phyloP scores from a whole-genome alignment of 2,329 filamentous ascomycete genomes.

The Neonectria ditissima region DNA sequence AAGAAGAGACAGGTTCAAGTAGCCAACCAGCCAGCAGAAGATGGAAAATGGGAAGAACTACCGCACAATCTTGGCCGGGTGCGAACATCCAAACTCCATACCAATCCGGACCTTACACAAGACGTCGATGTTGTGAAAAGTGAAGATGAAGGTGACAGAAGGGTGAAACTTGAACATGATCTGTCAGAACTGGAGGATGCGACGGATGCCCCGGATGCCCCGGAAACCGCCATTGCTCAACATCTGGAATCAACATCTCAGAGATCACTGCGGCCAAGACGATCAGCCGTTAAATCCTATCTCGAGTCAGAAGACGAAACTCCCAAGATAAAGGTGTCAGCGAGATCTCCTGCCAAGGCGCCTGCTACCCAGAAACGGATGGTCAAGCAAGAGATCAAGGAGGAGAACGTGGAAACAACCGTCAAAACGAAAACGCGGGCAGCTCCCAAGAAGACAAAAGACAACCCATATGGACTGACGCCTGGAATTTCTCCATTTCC shows the following conservation, averaged over 20 bases:
- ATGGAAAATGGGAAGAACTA: slow-evolving; percentile 8
- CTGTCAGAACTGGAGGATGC: not conserved
- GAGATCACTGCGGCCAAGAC: slow-evolving; percentile 24
- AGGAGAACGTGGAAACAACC: slow-evolving; percentile 13
- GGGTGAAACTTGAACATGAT: not conserved
- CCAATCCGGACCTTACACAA: not conserved
- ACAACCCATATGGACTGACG: slow-evolving; percentile 44
- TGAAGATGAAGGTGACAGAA: not conserved
- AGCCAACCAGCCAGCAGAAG: not conserved
- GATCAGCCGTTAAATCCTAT: slow-evolving; percentile 23
- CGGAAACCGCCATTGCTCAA: not conserved
- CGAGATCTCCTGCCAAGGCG: not conserved
- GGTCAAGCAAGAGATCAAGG: slow-evolving; percentile 34
- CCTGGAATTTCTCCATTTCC: slow-evolving; percentile 45
- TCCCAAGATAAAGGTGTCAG: not conserved
- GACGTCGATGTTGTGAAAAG: not conserved
- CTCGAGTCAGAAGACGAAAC: slow-evolving; percentile 39
- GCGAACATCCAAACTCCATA: not conserved
- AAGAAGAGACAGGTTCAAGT: slow-evolving; percentile 2
- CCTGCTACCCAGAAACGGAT: slow-evolving; percentile 9
- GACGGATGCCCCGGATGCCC: not conserved
- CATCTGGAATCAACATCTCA: not conserved
- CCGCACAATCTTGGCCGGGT: slow-evolving; percentile 21
- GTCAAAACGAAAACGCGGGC: slow-evolving; percentile 31
- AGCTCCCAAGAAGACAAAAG: slow-evolving; percentile 40